Percentiles rank a stretch among this genome's conserved stretches.
These are phyloP conservation scores for Sutorius australiensis DNA, from an alignment of 768 basidiomycete species.

Conservation along the genomic window DNA sequence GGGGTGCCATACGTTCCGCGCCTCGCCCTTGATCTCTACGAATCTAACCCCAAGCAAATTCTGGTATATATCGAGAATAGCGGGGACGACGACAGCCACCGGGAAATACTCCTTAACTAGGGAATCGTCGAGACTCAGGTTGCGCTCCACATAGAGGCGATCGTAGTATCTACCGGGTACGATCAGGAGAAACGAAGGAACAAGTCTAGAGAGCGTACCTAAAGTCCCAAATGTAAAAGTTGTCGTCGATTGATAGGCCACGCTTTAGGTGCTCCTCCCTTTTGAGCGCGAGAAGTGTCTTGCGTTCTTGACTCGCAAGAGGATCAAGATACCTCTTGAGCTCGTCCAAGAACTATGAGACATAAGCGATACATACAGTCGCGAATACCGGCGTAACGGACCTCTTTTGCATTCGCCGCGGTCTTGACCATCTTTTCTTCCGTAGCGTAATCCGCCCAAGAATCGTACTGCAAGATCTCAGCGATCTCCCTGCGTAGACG, in stretches of 20 bases:
- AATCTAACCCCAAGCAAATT: slow-evolving; percentile 75
- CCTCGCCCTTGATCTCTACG: slow-evolving; percentile 47
- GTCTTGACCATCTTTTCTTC: slow-evolving; percentile 86
- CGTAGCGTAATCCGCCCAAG: slow-evolving; percentile 82
- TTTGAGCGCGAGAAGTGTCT: slow-evolving; percentile 68
- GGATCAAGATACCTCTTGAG: slow-evolving; percentile 71
- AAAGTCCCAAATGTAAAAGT: slow-evolving; percentile 86
- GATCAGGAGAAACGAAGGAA: background rate
- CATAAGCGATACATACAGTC: background rate
- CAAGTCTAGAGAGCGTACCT: slow-evolving; percentile 36
- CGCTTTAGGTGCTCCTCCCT: slow-evolving; percentile 63
- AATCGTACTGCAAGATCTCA: slow-evolving; percentile 64
- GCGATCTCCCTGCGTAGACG: slow-evolving; percentile 69
- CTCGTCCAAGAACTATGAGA: slow-evolving; percentile 66
- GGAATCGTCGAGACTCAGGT: slow-evolving; percentile 68
- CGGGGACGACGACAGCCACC: slow-evolving; percentile 75
- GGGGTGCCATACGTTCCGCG: slow-evolving; percentile 73
- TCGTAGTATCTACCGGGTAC: slow-evolving; percentile 28
- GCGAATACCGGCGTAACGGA: slow-evolving; percentile 22
- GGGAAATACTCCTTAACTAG: slow-evolving; percentile 89
- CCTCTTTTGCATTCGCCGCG: slow-evolving; percentile 56
- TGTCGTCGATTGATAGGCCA: slow-evolving; percentile 59
- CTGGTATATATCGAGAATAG: slow-evolving; percentile 82
- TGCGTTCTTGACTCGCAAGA: slow-evolving; percentile 63
- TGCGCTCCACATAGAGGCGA: slow-evolving; percentile 53